phyloP scores from a whole-genome alignment of 1,284 basidiomycete genomes.

The Moesziomyces parantarcticus region DNA sequence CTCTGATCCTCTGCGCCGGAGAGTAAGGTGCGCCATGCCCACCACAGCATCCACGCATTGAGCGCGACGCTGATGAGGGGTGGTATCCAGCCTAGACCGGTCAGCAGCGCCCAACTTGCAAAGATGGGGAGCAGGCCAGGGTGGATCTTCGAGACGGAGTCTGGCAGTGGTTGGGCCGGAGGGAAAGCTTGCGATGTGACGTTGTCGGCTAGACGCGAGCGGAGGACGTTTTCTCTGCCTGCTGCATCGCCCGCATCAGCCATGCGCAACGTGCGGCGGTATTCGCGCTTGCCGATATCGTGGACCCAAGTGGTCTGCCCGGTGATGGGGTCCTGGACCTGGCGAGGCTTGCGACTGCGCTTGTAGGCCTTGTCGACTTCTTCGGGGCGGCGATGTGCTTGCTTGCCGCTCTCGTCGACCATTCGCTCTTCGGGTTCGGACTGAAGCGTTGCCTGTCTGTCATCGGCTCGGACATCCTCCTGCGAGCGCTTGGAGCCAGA shows the following conservation, averaged over 20 bases:
- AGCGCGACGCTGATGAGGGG: slow-evolving; percentile 15
- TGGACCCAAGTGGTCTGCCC: slow-evolving; percentile 21
- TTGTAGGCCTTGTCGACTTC: slow-evolving; percentile 16
- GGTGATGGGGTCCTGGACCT: slow-evolving; percentile 44
- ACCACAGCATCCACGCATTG: slow-evolving; percentile 54
- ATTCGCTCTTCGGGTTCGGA: not conserved
- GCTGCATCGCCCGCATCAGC: slow-evolving; percentile 17
- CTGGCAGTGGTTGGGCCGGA: slow-evolving; percentile 25
- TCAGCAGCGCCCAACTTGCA: slow-evolving; percentile 24
- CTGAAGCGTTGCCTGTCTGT: not conserved
- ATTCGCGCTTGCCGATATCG: slow-evolving; percentile 43
- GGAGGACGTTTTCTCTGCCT: slow-evolving; percentile 18
- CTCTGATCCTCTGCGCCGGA: slow-evolving; percentile 31
- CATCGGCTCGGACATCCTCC: too few relatives aligned
- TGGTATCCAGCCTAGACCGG: slow-evolving; percentile 13
- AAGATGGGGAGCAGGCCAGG: slow-evolving; percentile 28
- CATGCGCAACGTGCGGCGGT: slow-evolving; percentile 10
- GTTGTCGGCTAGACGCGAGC: slow-evolving; percentile 13
- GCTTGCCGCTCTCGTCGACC: slow-evolving; percentile 1
- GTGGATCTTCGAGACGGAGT: slow-evolving; percentile 15
- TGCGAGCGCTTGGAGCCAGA: too few relatives aligned
- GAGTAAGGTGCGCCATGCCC: slow-evolving; percentile 16
- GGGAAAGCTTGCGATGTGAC: slow-evolving; percentile 38
- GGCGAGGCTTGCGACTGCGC: slow-evolving; percentile 21
- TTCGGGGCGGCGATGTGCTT: slow-evolving; percentile 8